Base-by-base conservation (phyloP, 306 rosid genomes). In the Trifolium dubium region DNA sequence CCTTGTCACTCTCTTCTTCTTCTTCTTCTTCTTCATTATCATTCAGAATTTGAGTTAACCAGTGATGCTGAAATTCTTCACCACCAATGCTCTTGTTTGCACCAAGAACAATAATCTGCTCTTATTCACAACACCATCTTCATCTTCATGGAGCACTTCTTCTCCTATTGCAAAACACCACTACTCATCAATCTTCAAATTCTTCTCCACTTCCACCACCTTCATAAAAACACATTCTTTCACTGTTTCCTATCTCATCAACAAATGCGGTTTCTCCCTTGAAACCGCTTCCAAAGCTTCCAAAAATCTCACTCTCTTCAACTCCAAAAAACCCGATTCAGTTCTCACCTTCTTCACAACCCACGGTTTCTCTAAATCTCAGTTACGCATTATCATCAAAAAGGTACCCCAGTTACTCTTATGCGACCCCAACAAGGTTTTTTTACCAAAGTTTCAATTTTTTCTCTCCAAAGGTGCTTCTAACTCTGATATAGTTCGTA, bases 161-260 rank as follows among this genome's bases (percentile, higher is more conserved):
- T 23, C 23, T 6, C 10, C 11, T 2, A 40, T 40, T 40, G 0
- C 55, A 47, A 47, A 47, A 13, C 65, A 59, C 5, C 18, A 51
- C 28, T 17, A 17, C 12, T 13, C 41, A 7, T 61, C 47, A 9
- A 15, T 63, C 17, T 28, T 4, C 68, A 39, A 37, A 3, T 17
- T 63, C 47, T 37, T 10, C 32, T 37, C 49, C 50, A 37, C 50
- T 64, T 64, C 69, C 13, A 34, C 69, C 47, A n/a, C 50, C 18
- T 12, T 4, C 39, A 6, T 5, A 5, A 6, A 62, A 13, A 29
- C 67, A 35, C 50, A 39, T 5, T 39, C 69, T 5, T 59, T 30
- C 64, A 30, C 64, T 4, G 72, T 80, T 1, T 84, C 91, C 5
- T 83, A 85, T 76, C 84, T 88, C 78, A 29, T 66, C 68, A 59